A percentile compares a stretch with the other conserved stretches of the same genome.
Conservation (phyloP, 129 eudicot genomes). For the Chrysanthemum seticuspe region DNA sequence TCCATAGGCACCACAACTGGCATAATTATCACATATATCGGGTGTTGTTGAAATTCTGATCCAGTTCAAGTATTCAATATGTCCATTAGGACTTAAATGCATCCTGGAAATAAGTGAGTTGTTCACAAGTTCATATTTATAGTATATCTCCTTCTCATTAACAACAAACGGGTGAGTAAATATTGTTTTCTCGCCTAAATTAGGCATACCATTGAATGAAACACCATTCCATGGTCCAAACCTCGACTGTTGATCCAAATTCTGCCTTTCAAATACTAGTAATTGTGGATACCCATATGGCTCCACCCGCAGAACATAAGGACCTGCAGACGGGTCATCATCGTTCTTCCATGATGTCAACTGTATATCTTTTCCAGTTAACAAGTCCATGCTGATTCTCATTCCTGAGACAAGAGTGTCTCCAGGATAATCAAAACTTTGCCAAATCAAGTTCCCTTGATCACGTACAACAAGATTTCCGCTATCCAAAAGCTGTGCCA, state of each 20-base stretch:
- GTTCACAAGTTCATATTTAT: not conserved
- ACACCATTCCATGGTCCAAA: not conserved
- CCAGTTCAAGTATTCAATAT: too few species aligned
- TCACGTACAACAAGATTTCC: slow-evolving; percentile 15
- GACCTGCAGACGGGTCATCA: slow-evolving; percentile 16
- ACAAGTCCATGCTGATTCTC: not conserved
- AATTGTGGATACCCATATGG: slow-evolving; percentile 27
- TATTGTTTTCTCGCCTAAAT: not conserved
- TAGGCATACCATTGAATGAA: not conserved
- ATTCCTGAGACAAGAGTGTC: slow-evolving; percentile 11
- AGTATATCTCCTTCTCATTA: not conserved
- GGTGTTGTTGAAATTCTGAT: too few species aligned
- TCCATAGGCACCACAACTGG: too few species aligned
- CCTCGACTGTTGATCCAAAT: not conserved
- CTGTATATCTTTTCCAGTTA: not conserved
- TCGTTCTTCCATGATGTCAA: slow-evolving; percentile 11
- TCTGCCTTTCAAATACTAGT: too few species aligned
- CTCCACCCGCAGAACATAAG: slow-evolving; percentile 9
- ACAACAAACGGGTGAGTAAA: not conserved
- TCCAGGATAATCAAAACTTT: slow-evolving; percentile 19
- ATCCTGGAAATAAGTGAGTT: not conserved
- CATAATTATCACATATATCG: too few species aligned
- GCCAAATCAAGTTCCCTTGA: not conserved
- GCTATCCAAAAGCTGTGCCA: slow-evolving; percentile 14
- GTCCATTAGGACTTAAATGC: not conserved